Base-by-base conservation (phyloP, 805 yeast species). In the Saccharomycopsis synnaedendra region DNA sequence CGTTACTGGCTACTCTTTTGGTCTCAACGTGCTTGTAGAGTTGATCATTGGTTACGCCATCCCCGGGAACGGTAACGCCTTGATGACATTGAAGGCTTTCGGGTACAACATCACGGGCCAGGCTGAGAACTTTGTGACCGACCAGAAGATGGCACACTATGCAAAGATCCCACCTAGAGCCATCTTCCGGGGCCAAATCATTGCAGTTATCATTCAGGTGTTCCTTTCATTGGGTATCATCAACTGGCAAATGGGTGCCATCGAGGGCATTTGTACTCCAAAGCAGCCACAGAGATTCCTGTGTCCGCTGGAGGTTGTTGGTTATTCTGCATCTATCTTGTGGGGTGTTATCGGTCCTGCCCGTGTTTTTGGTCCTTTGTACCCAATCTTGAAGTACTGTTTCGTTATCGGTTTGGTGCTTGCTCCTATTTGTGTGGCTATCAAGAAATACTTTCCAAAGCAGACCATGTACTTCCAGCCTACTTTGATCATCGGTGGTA, bases 91-190 rank as follows among this genome's bases (percentile, higher is more conserved):
- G 49, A 75, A 76, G 50, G 71, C 74, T 1, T 69, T 66, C 45
- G 80, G 79, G 40, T 74, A 76, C 44, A 79, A 77, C 56, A 75
- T 78, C 52, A 81, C 76, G 57, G 73, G 74, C 32, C 85, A 79
- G 61, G 83, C 85, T 8, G 77, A 78, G 51, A 72, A 67, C 57
- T 81, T 74, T 59, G 72, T 78, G 44, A 70, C 75, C 56, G 76
- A 76, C 55, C 70, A 68, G 55, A 77, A 76, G 57, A 60, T 71
- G 64, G 80, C 73, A 0, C 84, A 78, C 59, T 78, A 78, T 57
- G 61, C 74, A 29, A 76, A 75, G 52, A 63, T 78, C 29, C 78
- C 83, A 1, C 84, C 84, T 8, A 64, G 74, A 56, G 72, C 83
- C 0, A 60, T 76, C 33, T 78, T 78, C 64, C 66, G 76, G 55